A percentile compares a stretch with the other conserved stretches of the same genome.
phyloP scores from a whole-genome alignment of 2,329 filamentous ascomycete species.

The Epichloe gansuensis region DNA sequence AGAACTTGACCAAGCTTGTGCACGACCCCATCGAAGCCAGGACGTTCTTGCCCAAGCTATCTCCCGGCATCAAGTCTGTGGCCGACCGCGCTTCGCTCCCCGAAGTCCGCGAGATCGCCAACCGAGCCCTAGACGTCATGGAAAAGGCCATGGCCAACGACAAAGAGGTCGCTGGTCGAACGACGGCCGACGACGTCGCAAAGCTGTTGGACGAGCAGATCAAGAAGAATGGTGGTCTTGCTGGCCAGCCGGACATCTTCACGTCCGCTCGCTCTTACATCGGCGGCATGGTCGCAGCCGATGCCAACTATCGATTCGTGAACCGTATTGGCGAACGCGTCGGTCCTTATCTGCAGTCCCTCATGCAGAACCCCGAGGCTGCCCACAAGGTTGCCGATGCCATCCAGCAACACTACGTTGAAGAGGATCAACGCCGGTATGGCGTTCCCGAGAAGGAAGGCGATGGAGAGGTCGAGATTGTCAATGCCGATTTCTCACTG shows the following conservation, averaged over 20 bases:
- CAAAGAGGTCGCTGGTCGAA: conserved; percentile 53
- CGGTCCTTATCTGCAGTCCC: conserved; percentile 60
- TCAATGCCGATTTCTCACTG: conserved; percentile 94
- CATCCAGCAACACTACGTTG: conserved; percentile 66
- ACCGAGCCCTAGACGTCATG: conserved; percentile 73
- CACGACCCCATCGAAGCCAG: conserved; percentile 90
- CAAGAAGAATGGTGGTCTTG: conserved; percentile 53
- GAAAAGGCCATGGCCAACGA: conserved; percentile 80
- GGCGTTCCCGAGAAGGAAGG: conserved; percentile 78
- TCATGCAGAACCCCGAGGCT: conserved; percentile 52
- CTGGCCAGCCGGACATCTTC: conserved; percentile 50
- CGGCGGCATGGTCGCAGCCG: conserved; percentile 72
- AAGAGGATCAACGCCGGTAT: conserved; percentile 78
- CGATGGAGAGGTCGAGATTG: conserved; percentile 87
- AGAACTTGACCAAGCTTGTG: conserved; percentile 96
- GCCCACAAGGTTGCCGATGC: conserved; percentile 54
- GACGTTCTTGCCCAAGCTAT: conserved; percentile 87
- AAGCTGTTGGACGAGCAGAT: conserved; percentile 66
- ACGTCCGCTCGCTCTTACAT: conserved; percentile 62
- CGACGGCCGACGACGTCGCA: conserved; percentile 59
- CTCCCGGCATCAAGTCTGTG: conserved; percentile 85
- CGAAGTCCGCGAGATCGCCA: conserved; percentile 84
- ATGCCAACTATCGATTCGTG: conserved; percentile 72
- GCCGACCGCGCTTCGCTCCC: conserved; percentile 81
- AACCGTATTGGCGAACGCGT: conserved; percentile 58